Evolutionary conservation across 2,329 filamentous ascomycete genomes (phyloP), one percentile per base, ranked within the genome.

Genomic region (Colletotrichum sojae): DNA sequence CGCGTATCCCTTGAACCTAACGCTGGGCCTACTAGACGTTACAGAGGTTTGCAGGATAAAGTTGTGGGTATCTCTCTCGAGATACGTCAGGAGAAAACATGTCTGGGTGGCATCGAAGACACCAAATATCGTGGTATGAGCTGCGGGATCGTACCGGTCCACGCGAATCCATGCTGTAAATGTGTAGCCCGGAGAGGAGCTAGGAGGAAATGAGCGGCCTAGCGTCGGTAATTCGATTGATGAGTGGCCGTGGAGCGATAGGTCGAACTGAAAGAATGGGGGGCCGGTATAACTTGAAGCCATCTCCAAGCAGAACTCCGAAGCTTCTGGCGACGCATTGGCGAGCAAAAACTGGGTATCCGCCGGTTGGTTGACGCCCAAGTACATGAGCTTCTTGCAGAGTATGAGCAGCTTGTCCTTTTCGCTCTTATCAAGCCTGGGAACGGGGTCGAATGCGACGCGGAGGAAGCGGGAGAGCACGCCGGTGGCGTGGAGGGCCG

Each of bases 31-130:
- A 60, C 90, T 86, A 9, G 94, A 94, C 60, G 90, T 93, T 70
- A 98, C 92, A 18, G 96, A 98, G 8, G 97, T 98, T 81, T 99
- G 96, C 6, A 99, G 84, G 73, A 99, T 99, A 73, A 99, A 92
- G 80, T 97, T 96, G 70, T 89, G 93, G 2, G 94, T 97, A 78
- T 98, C 95, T 76, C 92, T 94, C 78, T 99, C 97, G 46, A 99
- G 86, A 76, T 99, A 99, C 69, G 94, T 91, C 73, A 99, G 89
- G 43, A 99, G 83, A 76, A 99, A 99, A 79, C 96, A 99, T 5
- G 93, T 94, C 79, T 98, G 95, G 5, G 90, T 94, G 4, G 91
- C 86, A 80, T 99, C 96, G 79, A 97, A 98, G 9, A 96, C 94
- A 27, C 96, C 96, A 78, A 99, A 99, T 15, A 99, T 88, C 0